Conservation (phyloP, 768 basidiomycete genomes). For the Mycena kentingensis region DNA sequence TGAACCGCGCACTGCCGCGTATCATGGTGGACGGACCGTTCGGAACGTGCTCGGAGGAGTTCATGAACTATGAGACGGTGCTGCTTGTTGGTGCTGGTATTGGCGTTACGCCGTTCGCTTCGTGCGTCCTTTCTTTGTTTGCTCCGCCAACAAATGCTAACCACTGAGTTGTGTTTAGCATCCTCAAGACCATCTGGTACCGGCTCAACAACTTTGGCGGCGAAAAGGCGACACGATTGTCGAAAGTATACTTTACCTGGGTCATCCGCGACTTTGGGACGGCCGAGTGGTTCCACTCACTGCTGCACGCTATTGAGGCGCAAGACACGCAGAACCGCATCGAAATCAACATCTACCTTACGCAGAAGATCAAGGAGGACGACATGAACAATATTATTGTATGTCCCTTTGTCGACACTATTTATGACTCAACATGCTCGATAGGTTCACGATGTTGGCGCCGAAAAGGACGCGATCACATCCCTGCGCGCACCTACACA, state of each 20-base stretch:
- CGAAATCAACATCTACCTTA: constrained; percentile 94
- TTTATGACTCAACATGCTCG: neutral
- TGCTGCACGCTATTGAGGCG: constrained; percentile 90
- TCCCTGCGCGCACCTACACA: constrained; percentile 88
- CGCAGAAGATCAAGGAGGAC: constrained; percentile 87
- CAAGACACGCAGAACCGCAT: constrained; percentile 85
- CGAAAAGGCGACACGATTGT: constrained; percentile 76
- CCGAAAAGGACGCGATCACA: constrained; percentile 90
- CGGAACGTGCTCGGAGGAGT: constrained; percentile 90
- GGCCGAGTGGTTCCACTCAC: constrained; percentile 93
- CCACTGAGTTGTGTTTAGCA: constrained; percentile 42
- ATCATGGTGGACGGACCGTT: constrained; percentile 98
- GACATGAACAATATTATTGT: constrained; percentile 94
- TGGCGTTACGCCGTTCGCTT: constrained; percentile 95
- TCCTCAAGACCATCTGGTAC: constrained; percentile 93
- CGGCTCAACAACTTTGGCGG: constrained; percentile 87
- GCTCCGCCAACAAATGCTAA: neutral
- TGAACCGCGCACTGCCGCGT: constrained; percentile 79
- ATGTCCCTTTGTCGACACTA: constrained; percentile 24
- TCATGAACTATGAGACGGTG: constrained; percentile 85
- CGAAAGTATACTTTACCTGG: constrained; percentile 94
- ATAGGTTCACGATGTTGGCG: constrained; percentile 86
- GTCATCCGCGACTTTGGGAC: constrained; percentile 91
- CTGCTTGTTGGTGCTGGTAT: constrained; percentile 93
- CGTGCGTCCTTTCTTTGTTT: constrained; percentile 52